Conservation (phyloP, 768 basidiomycete genomes). For the Ephemerocybe angulata region DNA sequence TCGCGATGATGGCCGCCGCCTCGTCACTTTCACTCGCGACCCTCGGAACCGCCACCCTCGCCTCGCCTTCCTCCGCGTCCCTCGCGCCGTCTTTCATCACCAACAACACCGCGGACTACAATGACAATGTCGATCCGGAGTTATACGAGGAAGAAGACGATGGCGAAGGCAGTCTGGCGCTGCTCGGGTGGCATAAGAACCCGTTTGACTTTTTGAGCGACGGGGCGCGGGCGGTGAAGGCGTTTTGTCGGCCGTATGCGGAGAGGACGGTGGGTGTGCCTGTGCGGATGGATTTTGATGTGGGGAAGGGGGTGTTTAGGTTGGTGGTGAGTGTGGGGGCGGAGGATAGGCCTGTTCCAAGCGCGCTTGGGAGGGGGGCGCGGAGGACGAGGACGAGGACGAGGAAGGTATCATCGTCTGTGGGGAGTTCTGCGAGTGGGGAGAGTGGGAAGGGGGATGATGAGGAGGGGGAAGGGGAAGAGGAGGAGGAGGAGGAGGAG, state of each 20-base stretch:
- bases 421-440: not conserved
- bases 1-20: constrained; percentile 21
- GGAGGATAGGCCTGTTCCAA: constrained; percentile 58
- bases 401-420: not conserved
- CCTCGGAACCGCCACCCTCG: constrained; percentile 13
- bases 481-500: constrained; percentile 11
- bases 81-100: not conserved
- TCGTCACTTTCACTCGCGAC: constrained; percentile 27
- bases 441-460: not conserved
- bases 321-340: constrained; percentile 59
- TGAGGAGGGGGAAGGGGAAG: constrained; percentile 15
- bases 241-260: constrained; percentile 86
- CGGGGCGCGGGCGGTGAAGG: constrained; percentile 79
- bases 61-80: not conserved
- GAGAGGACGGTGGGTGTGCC: constrained; percentile 68
- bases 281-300: constrained; percentile 68
- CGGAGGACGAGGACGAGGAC: too few relatives aligned
- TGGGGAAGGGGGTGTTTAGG: constrained; percentile 65
- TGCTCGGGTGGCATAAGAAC: constrained; percentile 19
- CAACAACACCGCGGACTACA: too few relatives aligned
- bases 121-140: too few relatives aligned
- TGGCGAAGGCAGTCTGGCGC: too few relatives aligned
- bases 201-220: constrained; percentile 75
- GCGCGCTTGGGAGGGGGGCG: too few relatives aligned
- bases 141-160: too few relatives aligned